Percentiles rank a stretch among this genome's conserved stretches.
phyloP scores from a whole-genome alignment of 2,329 filamentous ascomycete species.

The Trichoderma sp. region DNA sequence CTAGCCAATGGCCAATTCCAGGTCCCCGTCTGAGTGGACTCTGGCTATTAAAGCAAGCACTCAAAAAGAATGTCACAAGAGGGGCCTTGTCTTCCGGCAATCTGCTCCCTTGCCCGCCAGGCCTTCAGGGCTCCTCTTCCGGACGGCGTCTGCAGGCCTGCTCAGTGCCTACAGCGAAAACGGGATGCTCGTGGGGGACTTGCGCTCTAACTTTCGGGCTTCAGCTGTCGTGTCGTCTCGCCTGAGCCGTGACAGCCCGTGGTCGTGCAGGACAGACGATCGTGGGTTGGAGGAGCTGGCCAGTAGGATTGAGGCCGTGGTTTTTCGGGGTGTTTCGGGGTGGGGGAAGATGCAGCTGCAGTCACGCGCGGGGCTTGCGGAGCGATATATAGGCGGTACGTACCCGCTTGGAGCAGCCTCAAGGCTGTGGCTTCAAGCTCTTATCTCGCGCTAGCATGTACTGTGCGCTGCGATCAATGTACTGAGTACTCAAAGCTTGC shows the following conservation, averaged over 20 bases:
- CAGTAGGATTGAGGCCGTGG: constrained; percentile 20
- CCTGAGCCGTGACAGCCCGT: constrained; percentile 20
- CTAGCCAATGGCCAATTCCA: not conserved
- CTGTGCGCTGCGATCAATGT: not conserved
- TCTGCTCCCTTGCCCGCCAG: not conserved
- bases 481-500: not conserved
- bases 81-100: constrained; percentile 4
- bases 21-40: not conserved
- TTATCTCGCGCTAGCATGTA: not conserved
- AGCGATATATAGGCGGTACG: not conserved
- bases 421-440: not conserved
- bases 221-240: constrained; percentile 25
- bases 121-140: not conserved
- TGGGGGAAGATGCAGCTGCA: not conserved
- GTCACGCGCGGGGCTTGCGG: not conserved
- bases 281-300: constrained; percentile 21
- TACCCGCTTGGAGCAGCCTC: not conserved
- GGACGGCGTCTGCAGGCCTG: constrained; percentile 3
- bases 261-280: constrained; percentile 25
- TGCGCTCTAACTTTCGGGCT: not conserved
- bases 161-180: not conserved
- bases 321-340: not conserved
- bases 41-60: constrained; percentile 6
- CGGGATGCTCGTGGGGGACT: constrained; percentile 16
- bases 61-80: not conserved